Percentiles rank a stretch among this genome's conserved stretches.
Evolutionary conservation across 2,329 filamentous ascomycete species (phyloP).

Genomic region (Aspergillus sp.): DNA sequence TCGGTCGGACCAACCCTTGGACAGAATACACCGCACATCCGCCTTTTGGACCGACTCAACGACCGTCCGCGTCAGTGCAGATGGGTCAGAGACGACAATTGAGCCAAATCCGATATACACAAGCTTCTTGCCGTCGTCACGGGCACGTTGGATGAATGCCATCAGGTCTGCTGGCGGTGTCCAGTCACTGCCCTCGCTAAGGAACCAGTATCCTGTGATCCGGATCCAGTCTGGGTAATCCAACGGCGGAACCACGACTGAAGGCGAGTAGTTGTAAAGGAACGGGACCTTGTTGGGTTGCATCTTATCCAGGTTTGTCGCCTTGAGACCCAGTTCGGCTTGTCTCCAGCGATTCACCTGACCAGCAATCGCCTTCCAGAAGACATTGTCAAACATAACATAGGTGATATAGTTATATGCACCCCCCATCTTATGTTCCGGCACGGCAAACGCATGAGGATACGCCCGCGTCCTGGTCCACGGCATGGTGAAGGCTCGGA

Average conservation of each 20-base stretch:
- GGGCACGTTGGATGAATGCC: conserved; percentile 80
- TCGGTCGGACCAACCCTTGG: conserved; percentile 95
- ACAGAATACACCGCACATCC: conserved; percentile 89
- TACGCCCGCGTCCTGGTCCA: conserved; percentile 96
- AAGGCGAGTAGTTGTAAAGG: conserved; percentile 93
- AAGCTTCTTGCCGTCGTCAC: conserved; percentile 79
- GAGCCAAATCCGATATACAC: conserved; percentile 98
- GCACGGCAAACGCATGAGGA: conserved; percentile 92
- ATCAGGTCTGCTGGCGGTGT: conserved; percentile 71
- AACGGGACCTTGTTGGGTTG: conserved; percentile 98
- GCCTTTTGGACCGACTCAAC: conserved; percentile 87
- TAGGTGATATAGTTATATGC: conserved; percentile 95
- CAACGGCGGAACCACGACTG: conserved; percentile 87
- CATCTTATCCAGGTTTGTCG: conserved; percentile 83
- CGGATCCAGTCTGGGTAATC: conserved; percentile 98
- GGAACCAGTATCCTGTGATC: conserved; percentile 96
- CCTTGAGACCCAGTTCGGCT: conserved; percentile 71
- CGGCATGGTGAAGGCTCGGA: conserved; percentile 96
- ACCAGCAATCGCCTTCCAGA: conserved; percentile 88
- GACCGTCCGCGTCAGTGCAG: conserved; percentile 85
- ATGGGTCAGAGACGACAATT: conserved; percentile 87
- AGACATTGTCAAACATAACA: conserved; percentile 92
- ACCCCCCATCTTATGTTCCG: conserved; percentile 90
- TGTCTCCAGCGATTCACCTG: conserved; percentile 94
- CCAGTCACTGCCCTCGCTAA: conserved; percentile 73